phyloP scores from a whole-genome alignment of 192 early-diverging fungal genomes.

The Podila epicladia region DNA sequence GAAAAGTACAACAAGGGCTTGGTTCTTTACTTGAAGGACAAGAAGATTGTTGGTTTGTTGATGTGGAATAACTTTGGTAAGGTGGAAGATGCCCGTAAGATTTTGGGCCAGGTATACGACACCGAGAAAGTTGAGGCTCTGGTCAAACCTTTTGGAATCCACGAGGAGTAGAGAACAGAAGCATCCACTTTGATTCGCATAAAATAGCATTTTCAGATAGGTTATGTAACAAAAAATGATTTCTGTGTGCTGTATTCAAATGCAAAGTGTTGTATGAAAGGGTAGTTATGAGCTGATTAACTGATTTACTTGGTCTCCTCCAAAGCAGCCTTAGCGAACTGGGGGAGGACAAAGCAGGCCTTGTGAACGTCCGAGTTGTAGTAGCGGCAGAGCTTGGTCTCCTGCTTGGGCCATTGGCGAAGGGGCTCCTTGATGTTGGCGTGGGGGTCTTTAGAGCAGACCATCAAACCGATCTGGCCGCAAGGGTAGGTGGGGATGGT shows the following conservation, averaged over 20 bases:
- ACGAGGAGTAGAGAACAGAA: conserved; percentile 29
- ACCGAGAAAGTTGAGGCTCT: conserved; percentile 48
- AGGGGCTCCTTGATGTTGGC: conserved; percentile 81
- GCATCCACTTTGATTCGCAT: no score
- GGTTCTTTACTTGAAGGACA: conserved; percentile 67
- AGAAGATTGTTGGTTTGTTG: conserved; percentile 65
- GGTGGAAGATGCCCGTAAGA: conserved; percentile 67
- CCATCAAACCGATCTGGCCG: conserved; percentile 96
- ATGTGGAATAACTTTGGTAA: conserved; percentile 71
- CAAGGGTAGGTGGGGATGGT: conserved; percentile 98
- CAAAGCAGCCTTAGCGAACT: conserved; percentile 82
- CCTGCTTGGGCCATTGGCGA: conserved; percentile 78
- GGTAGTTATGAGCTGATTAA: background rate
- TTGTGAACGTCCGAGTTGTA: conserved; percentile 95
- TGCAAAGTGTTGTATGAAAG: background rate
- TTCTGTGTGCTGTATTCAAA: background rate
- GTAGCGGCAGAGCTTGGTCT: conserved; percentile 86
- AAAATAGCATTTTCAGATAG: no score
- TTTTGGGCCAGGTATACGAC: conserved; percentile 53
- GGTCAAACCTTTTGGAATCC: conserved; percentile 44
- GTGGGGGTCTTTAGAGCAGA: conserved; percentile 88
- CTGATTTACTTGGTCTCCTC: conserved; percentile 40
- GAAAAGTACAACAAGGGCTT: conserved; percentile 68
- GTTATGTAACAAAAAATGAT: no score
- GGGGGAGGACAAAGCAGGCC: conserved; percentile 92